A percentile compares a stretch with the other conserved stretches of the same genome.
These are phyloP conservation scores for Tuber borchii DNA, from an alignment of 495 filamentous ascomycete species.

Conservation along the genomic window DNA sequence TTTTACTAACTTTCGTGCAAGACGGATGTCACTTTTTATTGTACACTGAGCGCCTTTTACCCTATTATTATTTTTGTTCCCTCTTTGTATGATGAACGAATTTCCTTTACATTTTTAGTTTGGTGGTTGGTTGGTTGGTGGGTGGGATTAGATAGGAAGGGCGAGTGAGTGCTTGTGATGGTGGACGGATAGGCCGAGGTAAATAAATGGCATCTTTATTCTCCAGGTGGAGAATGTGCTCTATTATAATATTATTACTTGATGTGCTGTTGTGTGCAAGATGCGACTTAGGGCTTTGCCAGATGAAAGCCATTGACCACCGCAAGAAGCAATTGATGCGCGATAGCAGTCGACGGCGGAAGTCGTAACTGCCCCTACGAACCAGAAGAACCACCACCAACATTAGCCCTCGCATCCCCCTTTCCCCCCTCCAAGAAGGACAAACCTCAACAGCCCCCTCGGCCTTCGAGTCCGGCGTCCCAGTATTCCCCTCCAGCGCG, in stretches of 20 bases:
- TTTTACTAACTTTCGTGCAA: background rate
- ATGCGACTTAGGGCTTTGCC: background rate
- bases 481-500: slow-evolving; percentile 55
- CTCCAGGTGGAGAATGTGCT: background rate
- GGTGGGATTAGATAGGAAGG: background rate
- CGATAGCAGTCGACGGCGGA: slow-evolving; percentile 72
- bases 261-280: background rate
- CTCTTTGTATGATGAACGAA: background rate
- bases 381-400: background rate
- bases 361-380: slow-evolving; percentile 56
- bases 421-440: slow-evolving; percentile 39
- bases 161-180: background rate
- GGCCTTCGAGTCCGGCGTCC: slow-evolving; percentile 58
- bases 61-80: background rate
- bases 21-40: background rate
- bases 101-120: background rate
- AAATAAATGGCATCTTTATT: background rate
- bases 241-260: background rate
- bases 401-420: background rate
- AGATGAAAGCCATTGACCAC: slow-evolving; percentile 49
- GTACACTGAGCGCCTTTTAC: background rate
- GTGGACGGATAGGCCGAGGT: background rate
- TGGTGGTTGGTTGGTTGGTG: background rate
- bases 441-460: slow-evolving; percentile 59
- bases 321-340: slow-evolving; percentile 62